Conservation (phyloP, 1,139 yeast genomes). For the Tardiomyces digboiensis region DNA sequence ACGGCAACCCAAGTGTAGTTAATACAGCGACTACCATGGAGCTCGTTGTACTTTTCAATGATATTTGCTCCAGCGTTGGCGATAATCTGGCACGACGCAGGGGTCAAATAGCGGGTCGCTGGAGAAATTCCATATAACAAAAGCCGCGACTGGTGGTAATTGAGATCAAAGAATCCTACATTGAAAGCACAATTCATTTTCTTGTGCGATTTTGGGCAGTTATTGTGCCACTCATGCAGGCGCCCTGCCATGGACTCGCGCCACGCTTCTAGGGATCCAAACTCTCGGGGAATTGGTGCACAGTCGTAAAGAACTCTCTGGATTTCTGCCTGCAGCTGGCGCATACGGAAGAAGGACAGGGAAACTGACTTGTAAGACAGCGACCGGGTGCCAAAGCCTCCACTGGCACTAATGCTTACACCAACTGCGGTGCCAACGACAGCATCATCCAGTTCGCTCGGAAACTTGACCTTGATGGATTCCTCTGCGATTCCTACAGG, state of each 20-base stretch:
- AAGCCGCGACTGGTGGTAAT: conserved; percentile 67
- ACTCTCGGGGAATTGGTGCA: conserved; percentile 60
- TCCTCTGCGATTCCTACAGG: conserved; percentile 72
- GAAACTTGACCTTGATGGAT: conserved; percentile 53
- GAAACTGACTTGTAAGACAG: conserved; percentile 64
- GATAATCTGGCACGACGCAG: conserved; percentile 46
- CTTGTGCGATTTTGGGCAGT: conserved; percentile 45
- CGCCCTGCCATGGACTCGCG: conserved; percentile 39
- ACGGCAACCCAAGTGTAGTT: conserved; percentile 95
- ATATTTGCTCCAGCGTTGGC: conserved; percentile 58
- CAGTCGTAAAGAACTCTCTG: conserved; percentile 60
- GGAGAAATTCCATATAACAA: conserved; percentile 75
- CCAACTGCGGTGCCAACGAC: conserved; percentile 4
- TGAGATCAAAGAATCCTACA: conserved; percentile 56
- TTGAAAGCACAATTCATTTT: conserved; percentile 72
- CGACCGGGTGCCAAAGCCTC: conserved; percentile 7
- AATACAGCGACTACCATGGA: conserved; percentile 46
- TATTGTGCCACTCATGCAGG: conserved; percentile 52
- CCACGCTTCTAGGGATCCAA: conserved; percentile 49
- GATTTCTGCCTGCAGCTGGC: conserved; percentile 71
- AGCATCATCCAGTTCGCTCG: conserved; percentile 68
- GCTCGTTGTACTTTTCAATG: conserved; percentile 49
- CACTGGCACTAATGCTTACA: background rate
- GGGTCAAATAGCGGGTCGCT: conserved; percentile 44
- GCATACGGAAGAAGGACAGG: conserved; percentile 52